These are phyloP conservation scores for Trametes meyenii DNA, from an alignment of 768 basidiomycete species.

Conservation along the genomic window DNA sequence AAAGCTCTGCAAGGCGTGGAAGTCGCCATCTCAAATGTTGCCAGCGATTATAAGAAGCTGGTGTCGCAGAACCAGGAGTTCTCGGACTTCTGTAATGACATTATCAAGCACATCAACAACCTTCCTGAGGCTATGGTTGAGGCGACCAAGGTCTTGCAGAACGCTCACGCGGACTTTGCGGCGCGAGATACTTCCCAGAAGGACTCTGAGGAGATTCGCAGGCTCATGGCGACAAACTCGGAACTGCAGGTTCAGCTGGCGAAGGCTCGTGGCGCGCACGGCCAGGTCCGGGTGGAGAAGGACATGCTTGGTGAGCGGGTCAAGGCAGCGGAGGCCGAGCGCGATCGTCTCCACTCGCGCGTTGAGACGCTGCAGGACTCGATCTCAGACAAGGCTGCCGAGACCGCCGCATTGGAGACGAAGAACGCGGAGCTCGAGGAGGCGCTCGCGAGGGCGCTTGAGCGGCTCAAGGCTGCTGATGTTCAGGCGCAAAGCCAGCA, in stretches of 20 bases:
- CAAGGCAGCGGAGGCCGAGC: slow-evolving; percentile 59
- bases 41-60: slow-evolving; percentile 52
- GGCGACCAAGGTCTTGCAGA: slow-evolving; percentile 58
- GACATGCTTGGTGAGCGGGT: slow-evolving; percentile 70
- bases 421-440: slow-evolving; percentile 67
- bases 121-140: slow-evolving; percentile 63
- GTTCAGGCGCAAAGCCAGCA: slow-evolving; percentile 61
- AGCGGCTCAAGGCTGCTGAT: slow-evolving; percentile 73
- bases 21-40: slow-evolving; percentile 50
- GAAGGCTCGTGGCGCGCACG: slow-evolving; percentile 77
- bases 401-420: slow-evolving; percentile 50
- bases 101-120: slow-evolving; percentile 53
- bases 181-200: slow-evolving; percentile 59
- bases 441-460: slow-evolving; percentile 72
- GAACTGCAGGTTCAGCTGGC: slow-evolving; percentile 74
- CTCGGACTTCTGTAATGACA: slow-evolving; percentile 51
- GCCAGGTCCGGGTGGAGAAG: slow-evolving; percentile 82
- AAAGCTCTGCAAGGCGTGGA: slow-evolving; percentile 48
- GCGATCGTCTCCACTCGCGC: slow-evolving; percentile 59
- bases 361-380: slow-evolving; percentile 56
- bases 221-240: slow-evolving; percentile 51
- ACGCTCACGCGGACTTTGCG: slow-evolving; percentile 62
- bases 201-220: slow-evolving; percentile 72
- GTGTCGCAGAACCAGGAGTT: slow-evolving; percentile 52
- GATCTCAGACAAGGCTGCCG: slow-evolving; percentile 46